These are phyloP conservation scores for Yamagishiella unicocca DNA, from an alignment of 139 green algal genomes.

Conservation along the genomic window DNA sequence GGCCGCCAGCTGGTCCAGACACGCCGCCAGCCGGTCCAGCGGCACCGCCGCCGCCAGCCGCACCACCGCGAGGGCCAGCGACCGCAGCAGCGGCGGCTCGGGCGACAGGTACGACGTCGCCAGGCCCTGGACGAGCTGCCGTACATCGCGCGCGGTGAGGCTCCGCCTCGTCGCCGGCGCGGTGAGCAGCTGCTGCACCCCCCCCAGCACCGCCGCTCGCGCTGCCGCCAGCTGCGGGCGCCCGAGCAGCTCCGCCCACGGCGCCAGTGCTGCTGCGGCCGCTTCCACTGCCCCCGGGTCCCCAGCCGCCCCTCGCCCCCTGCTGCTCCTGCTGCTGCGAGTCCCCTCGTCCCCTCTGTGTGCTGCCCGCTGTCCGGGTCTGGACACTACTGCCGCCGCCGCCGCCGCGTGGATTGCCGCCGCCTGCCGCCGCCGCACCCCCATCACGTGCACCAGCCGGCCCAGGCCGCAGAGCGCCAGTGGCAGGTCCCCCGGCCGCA, in stretches of 20 bases:
- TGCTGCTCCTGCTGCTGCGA: neutral
- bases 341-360: neutral
- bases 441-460: neutral
- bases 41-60: neutral
- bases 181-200: neutral
- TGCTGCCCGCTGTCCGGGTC: neutral
- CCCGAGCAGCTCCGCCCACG: neutral
- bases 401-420: neutral
- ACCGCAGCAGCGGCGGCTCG: neutral
- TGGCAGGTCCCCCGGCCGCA: neutral
- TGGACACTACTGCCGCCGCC: neutral
- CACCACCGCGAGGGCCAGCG: neutral
- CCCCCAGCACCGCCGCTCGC: neutral
- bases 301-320: neutral
- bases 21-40: neutral
- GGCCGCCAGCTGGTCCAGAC: neutral
- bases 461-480: slow-evolving; percentile 15
- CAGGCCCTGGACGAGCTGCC: slow-evolving; percentile 2
- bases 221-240: neutral
- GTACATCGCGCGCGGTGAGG: neutral
- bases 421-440: neutral
- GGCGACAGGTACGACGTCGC: neutral
- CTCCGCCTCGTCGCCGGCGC: neutral
- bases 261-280: neutral
- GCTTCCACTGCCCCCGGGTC: neutral